Evolutionary conservation across 75 land plant genomes (phyloP).

Genomic region (Cupressus sempervirens): DNA sequence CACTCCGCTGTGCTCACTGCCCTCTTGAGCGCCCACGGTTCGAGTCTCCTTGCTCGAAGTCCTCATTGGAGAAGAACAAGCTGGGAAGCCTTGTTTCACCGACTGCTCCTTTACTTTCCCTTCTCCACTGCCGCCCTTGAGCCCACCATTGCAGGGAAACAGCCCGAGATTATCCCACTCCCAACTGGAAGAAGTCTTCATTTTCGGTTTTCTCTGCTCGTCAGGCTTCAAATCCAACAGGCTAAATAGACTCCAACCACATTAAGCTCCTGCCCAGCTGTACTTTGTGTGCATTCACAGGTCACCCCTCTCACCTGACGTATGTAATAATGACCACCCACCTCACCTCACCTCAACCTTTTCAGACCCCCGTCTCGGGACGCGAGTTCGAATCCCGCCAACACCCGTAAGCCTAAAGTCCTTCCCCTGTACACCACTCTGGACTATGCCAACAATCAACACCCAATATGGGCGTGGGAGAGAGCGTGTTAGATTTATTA

Average conservation of each 20-base stretch:
- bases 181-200: not conserved
- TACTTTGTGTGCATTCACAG: constrained; percentile 1
- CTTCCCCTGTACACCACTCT: not conserved
- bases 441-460: not conserved
- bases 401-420: not conserved
- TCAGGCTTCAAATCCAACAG: not conserved
- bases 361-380: not conserved
- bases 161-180: constrained; percentile 6
- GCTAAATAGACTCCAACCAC: not conserved
- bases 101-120: not conserved
- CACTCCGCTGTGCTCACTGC: not conserved
- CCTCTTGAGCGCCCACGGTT: not conserved
- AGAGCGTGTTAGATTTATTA: not conserved
- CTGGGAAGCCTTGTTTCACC: not conserved
- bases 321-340: not conserved
- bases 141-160: not conserved
- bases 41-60: not conserved
- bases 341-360: not conserved
- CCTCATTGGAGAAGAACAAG: not conserved
- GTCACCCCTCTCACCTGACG: not conserved
- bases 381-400: not conserved
- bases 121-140: not conserved
- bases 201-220: not conserved
- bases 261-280: not conserved
- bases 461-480: too few species aligned